Conservation (phyloP, 2,329 filamentous ascomycete genomes). For the Acarospora socialis region DNA sequence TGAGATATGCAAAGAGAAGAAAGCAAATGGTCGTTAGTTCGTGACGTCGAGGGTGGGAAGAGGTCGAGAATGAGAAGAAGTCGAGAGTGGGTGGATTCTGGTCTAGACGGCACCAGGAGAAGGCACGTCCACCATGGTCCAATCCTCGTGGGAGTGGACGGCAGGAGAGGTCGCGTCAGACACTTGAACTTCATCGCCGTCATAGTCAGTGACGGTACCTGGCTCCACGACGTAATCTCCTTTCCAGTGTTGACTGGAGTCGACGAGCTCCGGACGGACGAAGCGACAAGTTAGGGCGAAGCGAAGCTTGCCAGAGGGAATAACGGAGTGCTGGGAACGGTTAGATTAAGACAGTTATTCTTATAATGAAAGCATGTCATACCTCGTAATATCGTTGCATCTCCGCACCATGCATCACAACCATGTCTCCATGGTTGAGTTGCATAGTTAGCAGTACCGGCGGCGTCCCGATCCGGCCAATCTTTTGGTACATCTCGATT, state of each 20-base stretch:
- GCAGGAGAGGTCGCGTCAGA: too few relatives aligned
- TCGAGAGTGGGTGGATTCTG: too few relatives aligned
- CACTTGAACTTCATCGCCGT: conserved; percentile 17
- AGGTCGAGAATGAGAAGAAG: too few relatives aligned
- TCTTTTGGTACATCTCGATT: conserved; percentile 10
- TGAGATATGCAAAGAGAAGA: too few relatives aligned
- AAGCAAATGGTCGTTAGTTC: too few relatives aligned
- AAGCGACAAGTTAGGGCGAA: conserved; percentile 37
- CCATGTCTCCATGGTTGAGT: conserved; percentile 41
- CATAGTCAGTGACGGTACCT: conserved; percentile 12
- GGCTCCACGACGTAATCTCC: conserved; percentile 10
- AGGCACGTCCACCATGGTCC: too few relatives aligned
- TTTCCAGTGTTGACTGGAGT: conserved; percentile 12
- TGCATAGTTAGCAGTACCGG: conserved; percentile 27
- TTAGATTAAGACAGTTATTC: not conserved
- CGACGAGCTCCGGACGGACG: conserved; percentile 27
- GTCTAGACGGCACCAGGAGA: too few relatives aligned
- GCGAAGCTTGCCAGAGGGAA: conserved; percentile 28
- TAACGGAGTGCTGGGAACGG: conserved; percentile 27
- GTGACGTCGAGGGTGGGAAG: too few relatives aligned
- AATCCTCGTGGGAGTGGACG: too few relatives aligned
- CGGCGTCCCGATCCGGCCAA: conserved; percentile 17
- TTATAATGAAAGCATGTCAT: conserved; percentile 5
- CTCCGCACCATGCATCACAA: conserved; percentile 42
- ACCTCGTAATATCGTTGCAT: conserved; percentile 43